phyloP scores from a whole-genome alignment of 2,329 filamentous ascomycete genomes.

The Penicillium sp. region DNA sequence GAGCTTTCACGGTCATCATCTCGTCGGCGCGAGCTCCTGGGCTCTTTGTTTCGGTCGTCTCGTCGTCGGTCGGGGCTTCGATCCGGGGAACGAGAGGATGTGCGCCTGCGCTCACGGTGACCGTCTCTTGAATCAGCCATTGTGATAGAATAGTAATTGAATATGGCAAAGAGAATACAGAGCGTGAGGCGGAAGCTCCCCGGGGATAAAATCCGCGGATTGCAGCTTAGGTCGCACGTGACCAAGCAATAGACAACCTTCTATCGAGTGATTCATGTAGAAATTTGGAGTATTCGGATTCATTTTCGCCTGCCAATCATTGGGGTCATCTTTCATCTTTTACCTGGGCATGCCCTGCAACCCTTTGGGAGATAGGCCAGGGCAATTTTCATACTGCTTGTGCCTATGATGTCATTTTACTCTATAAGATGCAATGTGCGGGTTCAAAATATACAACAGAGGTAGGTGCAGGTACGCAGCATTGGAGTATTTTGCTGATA shows the following conservation, averaged over 20 bases:
- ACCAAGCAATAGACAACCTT: not conserved
- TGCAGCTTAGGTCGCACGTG: not conserved
- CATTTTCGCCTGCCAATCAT: too few species aligned
- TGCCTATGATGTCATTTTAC: not conserved
- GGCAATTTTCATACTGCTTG: not conserved
- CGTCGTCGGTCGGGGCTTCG: conserved; percentile 23
- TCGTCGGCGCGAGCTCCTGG: conserved; percentile 27
- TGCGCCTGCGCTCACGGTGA: conserved; percentile 21
- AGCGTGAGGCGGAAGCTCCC: not conserved
- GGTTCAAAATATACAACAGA: too few species aligned
- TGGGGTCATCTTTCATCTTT: too few species aligned
- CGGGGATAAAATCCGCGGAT: not conserved
- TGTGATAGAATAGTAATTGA: not conserved
- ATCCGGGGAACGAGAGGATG: conserved; percentile 22
- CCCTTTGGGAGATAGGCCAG: not conserved
- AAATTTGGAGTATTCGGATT: too few species aligned
- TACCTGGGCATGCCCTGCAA: too few species aligned
- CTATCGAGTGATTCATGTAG: not conserved
- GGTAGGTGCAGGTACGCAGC: too few species aligned
- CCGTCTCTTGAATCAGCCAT: conserved; percentile 31
- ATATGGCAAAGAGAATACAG: not conserved
- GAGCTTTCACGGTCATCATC: conserved; percentile 29
- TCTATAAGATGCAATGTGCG: not conserved
- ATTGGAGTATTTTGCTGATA: too few species aligned
- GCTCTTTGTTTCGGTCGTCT: conserved; percentile 14